Percentiles rank a stretch among this genome's conserved stretches.
These are phyloP conservation scores for Calendula officinalis DNA, from an alignment of 129 eudicot genomes.

Conservation along the genomic window DNA sequence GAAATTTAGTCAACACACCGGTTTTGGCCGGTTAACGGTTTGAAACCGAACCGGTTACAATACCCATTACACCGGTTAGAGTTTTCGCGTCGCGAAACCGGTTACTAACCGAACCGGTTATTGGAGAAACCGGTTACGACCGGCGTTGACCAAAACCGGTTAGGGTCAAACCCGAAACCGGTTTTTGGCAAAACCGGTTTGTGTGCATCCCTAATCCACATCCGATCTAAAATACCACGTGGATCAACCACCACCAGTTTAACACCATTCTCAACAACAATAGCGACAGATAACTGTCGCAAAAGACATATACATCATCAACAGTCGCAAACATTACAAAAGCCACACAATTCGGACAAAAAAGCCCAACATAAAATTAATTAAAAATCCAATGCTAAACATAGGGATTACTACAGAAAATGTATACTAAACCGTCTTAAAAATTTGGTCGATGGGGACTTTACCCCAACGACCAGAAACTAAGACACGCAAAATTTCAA, in stretches of 20 bases:
- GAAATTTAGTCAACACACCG: no score
- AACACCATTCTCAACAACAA: background rate
- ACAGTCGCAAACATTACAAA: conserved; percentile 9
- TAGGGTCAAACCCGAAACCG: no score
- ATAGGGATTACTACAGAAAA: conserved; percentile 17
- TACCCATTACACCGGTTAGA: no score
- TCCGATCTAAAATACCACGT: background rate
- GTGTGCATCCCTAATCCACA: no score
- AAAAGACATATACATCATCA: background rate
- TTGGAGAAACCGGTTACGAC: no score
- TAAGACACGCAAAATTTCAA: conserved; percentile 13
- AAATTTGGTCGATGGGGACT: conserved; percentile 25
- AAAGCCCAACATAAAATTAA: conserved; percentile 15
- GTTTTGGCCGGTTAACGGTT: no score
- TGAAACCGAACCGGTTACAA: no score
- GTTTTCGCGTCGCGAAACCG: no score
- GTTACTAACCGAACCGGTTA: no score
- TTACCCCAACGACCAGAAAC: conserved; percentile 33
- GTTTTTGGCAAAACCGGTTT: no score
- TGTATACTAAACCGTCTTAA: conserved; percentile 21
- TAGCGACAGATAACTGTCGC: background rate
- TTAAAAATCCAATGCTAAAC: conserved; percentile 3
- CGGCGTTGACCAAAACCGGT: no score
- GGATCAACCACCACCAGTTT: background rate
- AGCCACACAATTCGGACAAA: conserved; percentile 1